Percentiles rank a stretch among this genome's conserved stretches.
Conservation (phyloP, 2,329 filamentous ascomycete genomes). For the Apiospora saccharicola region DNA sequence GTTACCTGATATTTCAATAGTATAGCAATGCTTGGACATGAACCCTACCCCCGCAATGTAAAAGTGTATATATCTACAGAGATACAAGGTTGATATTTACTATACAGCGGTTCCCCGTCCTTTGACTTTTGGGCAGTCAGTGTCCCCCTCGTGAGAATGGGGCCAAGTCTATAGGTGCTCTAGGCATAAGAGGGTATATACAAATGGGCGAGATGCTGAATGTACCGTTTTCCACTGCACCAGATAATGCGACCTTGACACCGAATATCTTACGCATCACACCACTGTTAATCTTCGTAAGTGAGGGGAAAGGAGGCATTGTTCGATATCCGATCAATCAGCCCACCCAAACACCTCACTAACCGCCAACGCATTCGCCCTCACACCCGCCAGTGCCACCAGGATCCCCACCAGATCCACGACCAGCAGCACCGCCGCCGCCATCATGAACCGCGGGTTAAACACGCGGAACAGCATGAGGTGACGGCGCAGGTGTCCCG, state of each 20-base stretch:
- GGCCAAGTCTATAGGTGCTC: neutral
- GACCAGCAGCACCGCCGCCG: constrained; percentile 72
- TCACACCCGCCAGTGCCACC: constrained; percentile 75
- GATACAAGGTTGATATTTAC: neutral
- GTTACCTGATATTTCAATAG: neutral
- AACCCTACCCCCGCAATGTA: neutral
- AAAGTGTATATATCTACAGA: neutral
- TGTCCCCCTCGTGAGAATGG: neutral
- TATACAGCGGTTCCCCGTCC: neutral
- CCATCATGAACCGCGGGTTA: constrained; percentile 88
- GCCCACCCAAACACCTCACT: constrained; percentile 89
- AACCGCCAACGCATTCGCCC: constrained; percentile 80
- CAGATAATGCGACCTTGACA: neutral
- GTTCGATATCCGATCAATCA: constrained; percentile 39
- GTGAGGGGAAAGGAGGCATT: no score
- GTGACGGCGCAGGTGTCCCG: constrained; percentile 85
- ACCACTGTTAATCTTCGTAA: no score
- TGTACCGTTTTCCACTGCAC: neutral
- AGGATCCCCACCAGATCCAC: constrained; percentile 78
- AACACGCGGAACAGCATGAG: constrained; percentile 98
- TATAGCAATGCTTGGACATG: neutral
- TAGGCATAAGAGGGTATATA: neutral
- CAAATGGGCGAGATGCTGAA: neutral
- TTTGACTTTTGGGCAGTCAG: neutral
- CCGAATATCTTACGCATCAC: no score